A percentile compares a stretch with the other conserved stretches of the same genome.
Conservation (phyloP, 176 grass and related monocot species). For the Pontederia paniculata region DNA sequence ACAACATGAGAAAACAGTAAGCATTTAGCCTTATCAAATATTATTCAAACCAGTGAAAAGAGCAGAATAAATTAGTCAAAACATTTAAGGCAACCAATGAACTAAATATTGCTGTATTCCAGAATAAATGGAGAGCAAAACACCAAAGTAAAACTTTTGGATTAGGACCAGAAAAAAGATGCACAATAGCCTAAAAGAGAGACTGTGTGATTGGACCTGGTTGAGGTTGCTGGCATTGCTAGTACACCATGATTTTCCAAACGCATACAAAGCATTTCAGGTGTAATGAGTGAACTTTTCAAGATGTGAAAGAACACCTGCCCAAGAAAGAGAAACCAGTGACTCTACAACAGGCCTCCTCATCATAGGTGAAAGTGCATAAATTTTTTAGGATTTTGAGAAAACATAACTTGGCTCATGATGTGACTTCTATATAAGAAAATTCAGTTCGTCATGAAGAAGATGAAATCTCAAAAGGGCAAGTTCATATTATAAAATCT, state of each 20-base stretch:
- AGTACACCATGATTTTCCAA: conserved; percentile 63
- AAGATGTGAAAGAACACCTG: conserved; percentile 68
- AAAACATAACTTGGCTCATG: too few species aligned
- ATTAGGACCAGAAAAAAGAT: not conserved
- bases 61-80: too few species aligned
- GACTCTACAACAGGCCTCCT: too few species aligned
- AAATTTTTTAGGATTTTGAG: not conserved
- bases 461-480: not conserved
- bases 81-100: too few species aligned
- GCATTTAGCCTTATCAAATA: too few species aligned
- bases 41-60: too few species aligned
- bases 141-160: not conserved
- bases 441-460: too few species aligned
- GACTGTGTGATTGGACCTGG: conserved; percentile 26
- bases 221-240: conserved; percentile 66
- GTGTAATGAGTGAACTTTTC: conserved; percentile 38
- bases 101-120: not conserved
- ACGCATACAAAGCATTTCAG: conserved; percentile 51
- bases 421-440: too few species aligned
- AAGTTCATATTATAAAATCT: not conserved
- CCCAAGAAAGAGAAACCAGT: not conserved
- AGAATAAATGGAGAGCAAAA: not conserved
- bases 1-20: too few species aligned
- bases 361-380: not conserved
- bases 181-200: not conserved